Evolutionary conservation across 148 eudicot species (phyloP).

Genomic region (Spergularia marina): DNA sequence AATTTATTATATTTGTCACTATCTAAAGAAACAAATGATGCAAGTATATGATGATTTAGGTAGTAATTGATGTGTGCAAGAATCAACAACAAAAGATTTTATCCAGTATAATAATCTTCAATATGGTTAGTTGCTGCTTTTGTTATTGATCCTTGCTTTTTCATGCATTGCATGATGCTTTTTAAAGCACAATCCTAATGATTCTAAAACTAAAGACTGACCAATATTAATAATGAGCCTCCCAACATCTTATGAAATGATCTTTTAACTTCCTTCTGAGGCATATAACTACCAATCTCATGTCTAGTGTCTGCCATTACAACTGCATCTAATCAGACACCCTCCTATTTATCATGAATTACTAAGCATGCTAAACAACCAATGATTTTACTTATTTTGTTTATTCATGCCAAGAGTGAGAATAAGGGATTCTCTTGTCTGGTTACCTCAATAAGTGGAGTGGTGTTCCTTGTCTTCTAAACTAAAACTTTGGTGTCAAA

Average conservation of each 20-base stretch:
- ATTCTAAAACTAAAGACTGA: constrained; percentile 26
- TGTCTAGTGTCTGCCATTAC: constrained; percentile 32
- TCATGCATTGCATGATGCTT: constrained; percentile 24
- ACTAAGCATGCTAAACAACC: constrained; percentile 32
- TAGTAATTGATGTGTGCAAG: constrained; percentile 26
- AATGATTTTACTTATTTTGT: constrained; percentile 25
- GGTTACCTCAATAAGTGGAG: not conserved
- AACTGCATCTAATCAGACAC: constrained; percentile 12
- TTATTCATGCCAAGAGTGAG: constrained; percentile 24
- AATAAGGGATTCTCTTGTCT: constrained; percentile 22
- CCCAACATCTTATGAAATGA: constrained; percentile 19
- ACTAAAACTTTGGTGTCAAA: not conserved
- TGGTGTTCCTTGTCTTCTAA: not conserved
- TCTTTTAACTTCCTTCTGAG: constrained; percentile 18
- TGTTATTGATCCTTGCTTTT: constrained; percentile 30
- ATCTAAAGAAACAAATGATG: constrained; percentile 5
- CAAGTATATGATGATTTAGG: constrained; percentile 12
- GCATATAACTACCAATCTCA: constrained; percentile 27
- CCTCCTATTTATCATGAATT: constrained; percentile 20
- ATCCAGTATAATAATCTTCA: constrained; percentile 15
- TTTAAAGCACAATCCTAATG: constrained; percentile 22
- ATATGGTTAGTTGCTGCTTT: constrained; percentile 23
- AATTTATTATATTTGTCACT: constrained; percentile 18
- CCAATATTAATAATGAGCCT: constrained; percentile 29
- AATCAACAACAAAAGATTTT: constrained; percentile 25